A percentile compares a stretch with the other conserved stretches of the same genome.
Conservation (phyloP, 169 alveolate species). For the Plasmodium gallinaceum region DNA sequence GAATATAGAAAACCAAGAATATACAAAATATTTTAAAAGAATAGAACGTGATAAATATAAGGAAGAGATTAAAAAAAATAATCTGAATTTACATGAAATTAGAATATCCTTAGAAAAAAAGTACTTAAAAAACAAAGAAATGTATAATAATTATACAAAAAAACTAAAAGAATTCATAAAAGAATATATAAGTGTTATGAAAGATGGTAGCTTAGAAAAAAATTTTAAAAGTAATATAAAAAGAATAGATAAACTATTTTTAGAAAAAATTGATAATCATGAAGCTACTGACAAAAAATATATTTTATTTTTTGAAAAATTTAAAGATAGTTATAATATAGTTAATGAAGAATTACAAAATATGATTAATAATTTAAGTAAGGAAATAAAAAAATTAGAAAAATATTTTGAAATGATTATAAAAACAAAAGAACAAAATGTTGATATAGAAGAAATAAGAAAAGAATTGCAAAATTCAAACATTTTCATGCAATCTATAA, state of each 20-base stretch:
- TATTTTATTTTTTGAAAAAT: background rate
- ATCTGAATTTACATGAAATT: background rate
- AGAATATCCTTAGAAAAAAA: background rate
- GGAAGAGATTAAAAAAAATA: background rate
- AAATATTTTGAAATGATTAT: constrained; percentile 29
- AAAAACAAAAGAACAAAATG: constrained; percentile 15
- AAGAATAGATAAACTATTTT: constrained; percentile 4
- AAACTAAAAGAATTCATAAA: constrained; percentile 21
- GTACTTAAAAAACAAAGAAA: constrained; percentile 46
- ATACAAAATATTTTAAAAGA: constrained; percentile 11
- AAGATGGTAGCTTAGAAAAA: background rate
- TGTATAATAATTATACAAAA: constrained; percentile 3
- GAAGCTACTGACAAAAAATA: background rate
- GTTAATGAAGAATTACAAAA: constrained; percentile 21
- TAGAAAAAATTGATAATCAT: constrained; percentile 1
- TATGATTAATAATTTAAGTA: constrained; percentile 16
- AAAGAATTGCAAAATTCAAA: constrained; percentile 14
- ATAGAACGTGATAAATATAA: background rate
- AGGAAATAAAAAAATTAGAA: constrained; percentile 53
- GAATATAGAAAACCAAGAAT: constrained; percentile 14
- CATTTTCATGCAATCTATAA: constrained; percentile 9
- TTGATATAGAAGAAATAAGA: constrained; percentile 18
- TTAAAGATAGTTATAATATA: constrained; percentile 8
- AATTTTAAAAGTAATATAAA: background rate
- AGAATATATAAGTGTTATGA: constrained; percentile 1